Evolutionary conservation across 345 rosid genomes (phyloP).

Genomic region (Noccaea bulbosa): DNA sequence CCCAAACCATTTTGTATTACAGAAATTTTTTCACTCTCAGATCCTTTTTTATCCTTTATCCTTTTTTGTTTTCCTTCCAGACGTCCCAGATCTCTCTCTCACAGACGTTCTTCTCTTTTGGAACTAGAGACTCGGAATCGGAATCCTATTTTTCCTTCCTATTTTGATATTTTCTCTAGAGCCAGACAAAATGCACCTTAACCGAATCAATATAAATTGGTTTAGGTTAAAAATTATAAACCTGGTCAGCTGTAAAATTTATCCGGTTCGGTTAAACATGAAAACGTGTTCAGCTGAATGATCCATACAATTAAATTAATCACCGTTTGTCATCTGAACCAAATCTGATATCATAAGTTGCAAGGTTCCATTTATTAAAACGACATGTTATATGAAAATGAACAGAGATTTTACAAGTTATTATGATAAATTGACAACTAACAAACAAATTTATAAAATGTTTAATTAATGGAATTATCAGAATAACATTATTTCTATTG

Average conservation of each 20-base stretch:
- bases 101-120: constrained; percentile 40
- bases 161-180: background rate
- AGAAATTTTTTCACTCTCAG: constrained; percentile 20
- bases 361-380: too few relatives aligned
- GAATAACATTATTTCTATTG: too few relatives aligned
- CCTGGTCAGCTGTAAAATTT: background rate
- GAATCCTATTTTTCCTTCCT: constrained; percentile 31
- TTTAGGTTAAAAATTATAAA: background rate
- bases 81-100: constrained; percentile 42
- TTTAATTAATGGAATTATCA: too few relatives aligned
- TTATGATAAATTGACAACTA: too few relatives aligned
- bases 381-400: background rate
- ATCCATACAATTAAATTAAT: background rate
- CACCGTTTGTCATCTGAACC: background rate
- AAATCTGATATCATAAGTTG: too few relatives aligned
- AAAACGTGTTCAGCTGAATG: background rate
- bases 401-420: background rate
- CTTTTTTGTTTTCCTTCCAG: constrained; percentile 24
- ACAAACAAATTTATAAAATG: too few relatives aligned
- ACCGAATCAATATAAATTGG: constrained; percentile 6
- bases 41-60: constrained; percentile 26
- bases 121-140: constrained; percentile 46
- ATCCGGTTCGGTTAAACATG: background rate
- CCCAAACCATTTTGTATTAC: constrained; percentile 43
- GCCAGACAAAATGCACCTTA: constrained; percentile 9